phyloP scores from a whole-genome alignment of 1,284 basidiomycete genomes.

The Naganishia sp. region DNA sequence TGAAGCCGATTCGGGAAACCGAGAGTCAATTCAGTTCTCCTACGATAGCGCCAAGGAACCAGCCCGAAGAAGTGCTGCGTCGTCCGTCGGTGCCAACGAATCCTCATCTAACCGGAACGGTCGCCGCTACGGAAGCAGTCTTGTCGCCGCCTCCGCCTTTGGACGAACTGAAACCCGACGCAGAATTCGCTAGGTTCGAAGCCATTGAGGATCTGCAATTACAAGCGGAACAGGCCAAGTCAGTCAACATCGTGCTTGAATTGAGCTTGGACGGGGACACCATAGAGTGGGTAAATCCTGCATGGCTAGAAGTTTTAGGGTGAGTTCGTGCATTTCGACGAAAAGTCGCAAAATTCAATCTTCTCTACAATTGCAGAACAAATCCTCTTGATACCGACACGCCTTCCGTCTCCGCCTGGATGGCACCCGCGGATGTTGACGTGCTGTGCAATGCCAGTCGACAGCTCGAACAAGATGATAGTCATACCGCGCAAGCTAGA shows the following conservation, averaged over 20 bases:
- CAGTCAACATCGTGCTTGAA: constrained; percentile 93
- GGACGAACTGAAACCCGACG: constrained; percentile 31
- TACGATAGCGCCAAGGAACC: background rate
- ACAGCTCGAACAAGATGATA: constrained; percentile 84
- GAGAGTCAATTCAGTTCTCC: constrained; percentile 19
- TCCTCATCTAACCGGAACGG: background rate
- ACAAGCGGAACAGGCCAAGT: constrained; percentile 88
- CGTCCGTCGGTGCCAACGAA: background rate
- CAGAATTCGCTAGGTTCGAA: constrained; percentile 59
- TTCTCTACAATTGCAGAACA: constrained; percentile 60
- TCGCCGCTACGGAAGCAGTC: background rate
- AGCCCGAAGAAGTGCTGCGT: background rate
- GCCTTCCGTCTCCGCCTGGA: constrained; percentile 75
- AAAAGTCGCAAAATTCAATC: background rate
- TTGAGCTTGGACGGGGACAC: constrained; percentile 85
- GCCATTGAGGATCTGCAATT: constrained; percentile 79
- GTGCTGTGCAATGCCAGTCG: constrained; percentile 87
- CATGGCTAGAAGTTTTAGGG: constrained; percentile 88
- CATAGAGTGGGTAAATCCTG: constrained; percentile 90
- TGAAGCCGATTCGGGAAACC: constrained; percentile 64
- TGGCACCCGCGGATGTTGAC: constrained; percentile 78
- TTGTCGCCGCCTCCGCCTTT: constrained; percentile 1
- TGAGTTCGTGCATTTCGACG: constrained; percentile 56
- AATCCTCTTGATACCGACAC: constrained; percentile 81
- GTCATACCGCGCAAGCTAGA: constrained; percentile 87